These are phyloP conservation scores for Capronia coronata DNA, from an alignment of 2,329 filamentous ascomycete genomes.

Conservation along the genomic window DNA sequence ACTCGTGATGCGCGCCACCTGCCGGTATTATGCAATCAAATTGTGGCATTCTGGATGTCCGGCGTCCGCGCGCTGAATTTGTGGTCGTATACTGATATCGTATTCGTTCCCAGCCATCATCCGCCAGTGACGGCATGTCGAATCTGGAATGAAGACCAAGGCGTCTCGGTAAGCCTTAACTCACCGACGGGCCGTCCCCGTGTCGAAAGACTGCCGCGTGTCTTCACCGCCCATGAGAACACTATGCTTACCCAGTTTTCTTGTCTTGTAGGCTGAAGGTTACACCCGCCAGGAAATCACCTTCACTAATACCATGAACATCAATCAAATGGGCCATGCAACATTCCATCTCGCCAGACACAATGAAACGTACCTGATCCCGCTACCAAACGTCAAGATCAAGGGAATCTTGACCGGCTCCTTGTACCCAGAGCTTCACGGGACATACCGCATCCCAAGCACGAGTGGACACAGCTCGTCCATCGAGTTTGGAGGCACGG, in stretches of 20 bases:
- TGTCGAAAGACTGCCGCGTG: too few species aligned
- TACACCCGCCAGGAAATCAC: conserved; percentile 27
- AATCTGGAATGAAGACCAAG: conserved; percentile 26
- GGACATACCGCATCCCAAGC: conserved; percentile 22
- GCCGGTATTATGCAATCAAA: too few species aligned
- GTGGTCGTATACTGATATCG: background rate
- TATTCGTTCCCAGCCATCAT: conserved; percentile 19
- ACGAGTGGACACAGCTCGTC: conserved; percentile 25
- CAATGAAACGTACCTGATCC: conserved; percentile 25
- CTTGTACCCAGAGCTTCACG: conserved; percentile 35
- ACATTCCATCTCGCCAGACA: conserved; percentile 19
- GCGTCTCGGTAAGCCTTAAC: conserved; percentile 16
- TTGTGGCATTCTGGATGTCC: too few species aligned
- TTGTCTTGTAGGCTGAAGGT: conserved; percentile 21
- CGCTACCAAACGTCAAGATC: conserved; percentile 25
- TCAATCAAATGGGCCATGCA: conserved; percentile 24
- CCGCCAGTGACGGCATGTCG: conserved; percentile 28
- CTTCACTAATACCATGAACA: conserved; percentile 21
- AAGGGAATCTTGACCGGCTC: conserved; percentile 41
- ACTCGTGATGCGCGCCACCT: too few species aligned
- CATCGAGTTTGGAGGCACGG: conserved; percentile 23
- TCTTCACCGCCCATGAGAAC: background rate
- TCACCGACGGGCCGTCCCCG: background rate
- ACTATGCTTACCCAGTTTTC: background rate
- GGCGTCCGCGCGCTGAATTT: too few species aligned